Base-by-base conservation (phyloP, 768 basidiomycete species). In the Hygrophorus pudorinus region DNA sequence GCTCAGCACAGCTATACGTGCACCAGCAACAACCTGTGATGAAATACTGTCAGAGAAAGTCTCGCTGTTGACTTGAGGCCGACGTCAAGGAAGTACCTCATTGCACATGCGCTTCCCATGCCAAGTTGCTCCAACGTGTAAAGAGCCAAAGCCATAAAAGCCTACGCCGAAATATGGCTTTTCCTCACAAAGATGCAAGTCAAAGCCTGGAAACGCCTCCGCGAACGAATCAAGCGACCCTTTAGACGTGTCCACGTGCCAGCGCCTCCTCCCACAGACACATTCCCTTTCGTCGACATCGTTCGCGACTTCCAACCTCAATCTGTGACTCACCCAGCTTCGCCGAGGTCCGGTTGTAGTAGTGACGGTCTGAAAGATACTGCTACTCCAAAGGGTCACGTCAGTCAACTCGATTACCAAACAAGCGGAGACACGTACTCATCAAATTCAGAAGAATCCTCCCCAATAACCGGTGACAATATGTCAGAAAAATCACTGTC, bases 271-370 rank as follows among this genome's bases (percentile, higher is more conserved):
- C 33, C 33, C 33, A 17, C 17, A n/a, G 4, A 3, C 9, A 17
- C 9, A 13, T 17, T 35, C 17, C 33, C 33, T 35, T 14, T 48
- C 48, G 44, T 51, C 39, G 39, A 51, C 16, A 20, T 28, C 49
- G 52, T 49, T 27, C 55, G 45, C 49, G 48, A 48, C 33, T 46
- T 52, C 46, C 33, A 13, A 40, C 57, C 53, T 24, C 49, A 38
- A 38, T 50, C 34, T 16, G 36, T 44, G 16, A 47, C 53, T 12
- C 39, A 40, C 2, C 51, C 53, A 32, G 40, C 49, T 7, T 53
- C 52, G 21, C 47, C 47, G 12, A 24, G 44, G 24, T 55, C 52
- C 13, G 45, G 38, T 10, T 48, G 48, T 17, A 53, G 48, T 50
- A 53, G 45, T 20, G 51, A 52, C 38, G 50, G 40, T 33, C 45